These are phyloP conservation scores for Coniochaeta prunicola DNA, from an alignment of 2,329 filamentous ascomycete species.

Conservation along the genomic window DNA sequence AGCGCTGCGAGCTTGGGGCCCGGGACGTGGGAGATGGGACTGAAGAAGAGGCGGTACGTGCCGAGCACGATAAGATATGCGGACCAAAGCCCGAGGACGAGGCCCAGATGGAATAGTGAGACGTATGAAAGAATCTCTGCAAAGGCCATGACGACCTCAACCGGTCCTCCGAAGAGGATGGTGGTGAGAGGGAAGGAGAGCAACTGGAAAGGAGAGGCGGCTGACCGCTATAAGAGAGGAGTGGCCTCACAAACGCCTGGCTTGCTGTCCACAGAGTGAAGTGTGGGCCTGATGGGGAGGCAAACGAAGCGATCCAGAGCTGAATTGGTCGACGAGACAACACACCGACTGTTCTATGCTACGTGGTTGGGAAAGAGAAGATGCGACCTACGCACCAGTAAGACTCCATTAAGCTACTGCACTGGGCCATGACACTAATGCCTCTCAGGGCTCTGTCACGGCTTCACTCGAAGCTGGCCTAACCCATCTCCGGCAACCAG, in stretches of 20 bases:
- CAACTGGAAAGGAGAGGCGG: neutral
- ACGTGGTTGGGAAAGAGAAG: neutral
- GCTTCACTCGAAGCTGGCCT: neutral
- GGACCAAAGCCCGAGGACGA: neutral
- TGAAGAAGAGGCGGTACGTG: conserved; percentile 6
- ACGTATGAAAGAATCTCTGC: neutral
- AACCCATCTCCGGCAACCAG: neutral
- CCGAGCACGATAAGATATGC: neutral
- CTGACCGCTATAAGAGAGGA: neutral
- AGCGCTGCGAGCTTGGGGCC: conserved; percentile 24
- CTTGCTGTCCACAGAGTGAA: neutral
- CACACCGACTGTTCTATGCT: neutral
- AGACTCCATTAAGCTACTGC: neutral
- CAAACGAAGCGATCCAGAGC: neutral
- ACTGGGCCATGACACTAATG: neutral
- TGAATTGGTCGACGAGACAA: neutral
- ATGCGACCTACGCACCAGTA: neutral
- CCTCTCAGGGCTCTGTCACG: neutral
- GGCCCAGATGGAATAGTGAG: neutral
- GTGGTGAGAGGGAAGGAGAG: neutral
- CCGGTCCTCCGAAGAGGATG: neutral
- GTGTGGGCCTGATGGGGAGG: neutral
- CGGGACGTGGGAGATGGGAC: conserved; percentile 17
- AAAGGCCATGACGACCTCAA: neutral
- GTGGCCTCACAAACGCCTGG: neutral